Percentiles rank a stretch among this genome's conserved stretches.
These are phyloP conservation scores for Hapsidospora chrysogenum DNA, from an alignment of 495 filamentous ascomycete genomes.

Conservation along the genomic window DNA sequence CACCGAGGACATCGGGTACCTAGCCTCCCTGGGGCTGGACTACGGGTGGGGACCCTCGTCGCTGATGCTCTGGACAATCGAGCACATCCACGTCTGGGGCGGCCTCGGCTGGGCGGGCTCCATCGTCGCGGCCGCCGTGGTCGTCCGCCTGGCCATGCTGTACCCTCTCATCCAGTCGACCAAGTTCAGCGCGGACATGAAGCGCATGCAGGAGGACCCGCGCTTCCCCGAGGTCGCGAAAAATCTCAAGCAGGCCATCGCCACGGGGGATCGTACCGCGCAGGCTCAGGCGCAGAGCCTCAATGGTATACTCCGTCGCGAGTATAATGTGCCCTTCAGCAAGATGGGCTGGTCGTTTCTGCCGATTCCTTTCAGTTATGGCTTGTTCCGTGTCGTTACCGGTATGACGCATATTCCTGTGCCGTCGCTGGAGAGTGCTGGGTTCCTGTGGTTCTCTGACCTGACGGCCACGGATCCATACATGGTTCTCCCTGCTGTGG, in stretches of 20 bases:
- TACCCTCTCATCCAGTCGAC: conserved; percentile 42
- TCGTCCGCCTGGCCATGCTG: conserved; percentile 48
- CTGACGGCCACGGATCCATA: conserved; percentile 63
- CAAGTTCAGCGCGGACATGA: conserved; percentile 39
- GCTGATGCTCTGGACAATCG: conserved; percentile 53
- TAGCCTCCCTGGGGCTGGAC: conserved; percentile 69
- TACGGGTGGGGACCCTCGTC: conserved; percentile 66
- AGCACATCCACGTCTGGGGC: conserved; percentile 60
- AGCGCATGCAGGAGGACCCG: conserved; percentile 29
- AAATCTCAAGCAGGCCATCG: conserved; percentile 27
- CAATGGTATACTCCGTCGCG: conserved; percentile 35
- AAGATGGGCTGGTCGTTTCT: conserved; percentile 25
- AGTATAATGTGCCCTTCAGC: conserved; percentile 37
- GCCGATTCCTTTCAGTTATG: conserved; percentile 46
- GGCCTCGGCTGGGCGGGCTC: conserved; percentile 72
- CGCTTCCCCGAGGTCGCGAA: conserved; percentile 30
- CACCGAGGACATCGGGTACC: conserved; percentile 63
- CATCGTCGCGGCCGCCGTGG: conserved; percentile 43
- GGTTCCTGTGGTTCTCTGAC: conserved; percentile 62
- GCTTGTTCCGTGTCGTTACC: conserved; percentile 59
- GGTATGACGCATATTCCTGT: conserved; percentile 67
- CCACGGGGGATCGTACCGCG: conserved; percentile 18
- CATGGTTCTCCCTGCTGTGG: conserved; percentile 48
- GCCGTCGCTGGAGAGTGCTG: conserved; percentile 53
- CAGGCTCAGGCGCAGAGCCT: conserved; percentile 25